A percentile compares a stretch with the other conserved stretches of the same genome.
Conservation (phyloP, 2,329 filamentous ascomycete species). For the Lecanosticta acicola region DNA sequence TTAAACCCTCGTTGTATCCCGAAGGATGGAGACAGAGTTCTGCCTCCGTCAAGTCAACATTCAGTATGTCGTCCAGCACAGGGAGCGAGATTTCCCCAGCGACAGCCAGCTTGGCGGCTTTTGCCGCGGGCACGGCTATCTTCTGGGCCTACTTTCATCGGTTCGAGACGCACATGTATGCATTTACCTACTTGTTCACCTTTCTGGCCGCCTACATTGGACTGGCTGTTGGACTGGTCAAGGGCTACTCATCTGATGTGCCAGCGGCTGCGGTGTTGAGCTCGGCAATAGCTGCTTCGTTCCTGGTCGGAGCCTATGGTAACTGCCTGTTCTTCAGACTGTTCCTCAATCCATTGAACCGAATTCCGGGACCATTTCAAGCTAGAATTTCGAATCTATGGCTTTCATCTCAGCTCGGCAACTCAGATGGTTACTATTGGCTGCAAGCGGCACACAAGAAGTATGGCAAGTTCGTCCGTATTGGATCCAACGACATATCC, state of each 20-base stretch:
- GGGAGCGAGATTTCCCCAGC: neutral
- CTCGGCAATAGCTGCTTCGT: constrained; percentile 8
- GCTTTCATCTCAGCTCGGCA: constrained; percentile 23
- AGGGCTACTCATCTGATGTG: constrained; percentile 14
- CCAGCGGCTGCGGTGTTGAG: constrained; percentile 12
- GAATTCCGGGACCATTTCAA: constrained; percentile 32
- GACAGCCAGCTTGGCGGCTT: constrained; percentile 3
- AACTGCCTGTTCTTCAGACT: constrained; percentile 36
- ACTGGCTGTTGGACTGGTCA: constrained; percentile 13
- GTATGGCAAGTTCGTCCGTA: constrained; percentile 34
- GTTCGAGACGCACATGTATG: constrained; percentile 28
- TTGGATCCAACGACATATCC: constrained; percentile 36
- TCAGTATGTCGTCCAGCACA: neutral
- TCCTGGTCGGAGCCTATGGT: constrained; percentile 23
- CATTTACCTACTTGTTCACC: constrained; percentile 19
- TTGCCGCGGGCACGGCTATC: constrained; percentile 13
- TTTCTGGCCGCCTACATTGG: constrained; percentile 19
- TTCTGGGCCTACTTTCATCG: constrained; percentile 25
- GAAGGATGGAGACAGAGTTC: neutral
- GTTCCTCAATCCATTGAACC: constrained; percentile 33
- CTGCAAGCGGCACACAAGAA: constrained; percentile 31
- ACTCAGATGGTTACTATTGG: constrained; percentile 29
- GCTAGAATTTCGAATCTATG: constrained; percentile 34
- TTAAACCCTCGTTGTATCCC: neutral
- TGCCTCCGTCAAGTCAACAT: neutral